Percentiles rank a stretch among this genome's conserved stretches.
These are phyloP conservation scores for Nyctanthes arbortristis DNA, from an alignment of 257 asterid genomes.

Conservation along the genomic window DNA sequence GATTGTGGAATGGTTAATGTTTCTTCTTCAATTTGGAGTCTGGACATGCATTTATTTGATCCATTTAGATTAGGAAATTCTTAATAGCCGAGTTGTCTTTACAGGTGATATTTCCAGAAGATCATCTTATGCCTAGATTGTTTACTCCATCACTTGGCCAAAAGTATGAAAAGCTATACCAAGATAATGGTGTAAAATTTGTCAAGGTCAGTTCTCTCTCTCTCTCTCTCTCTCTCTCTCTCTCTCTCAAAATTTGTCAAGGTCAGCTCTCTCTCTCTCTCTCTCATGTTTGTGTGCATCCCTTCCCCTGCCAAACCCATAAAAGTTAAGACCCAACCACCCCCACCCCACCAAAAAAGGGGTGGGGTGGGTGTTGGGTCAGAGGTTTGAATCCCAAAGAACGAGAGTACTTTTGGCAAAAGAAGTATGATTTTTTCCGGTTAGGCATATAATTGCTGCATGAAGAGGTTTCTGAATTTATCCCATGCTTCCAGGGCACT, in stretches of 20 bases:
- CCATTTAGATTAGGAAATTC: neutral
- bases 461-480: constrained; percentile 17
- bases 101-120: constrained; percentile 83
- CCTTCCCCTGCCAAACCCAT: too few species aligned
- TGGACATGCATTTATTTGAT: neutral
- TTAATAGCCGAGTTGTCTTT: constrained; percentile 17
- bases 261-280: too few species aligned
- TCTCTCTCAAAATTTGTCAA: too few species aligned
- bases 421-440: neutral
- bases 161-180: constrained; percentile 80
- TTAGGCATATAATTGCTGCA: neutral
- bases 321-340: too few species aligned
- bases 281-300: too few species aligned
- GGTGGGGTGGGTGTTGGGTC: neutral
- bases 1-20: neutral
- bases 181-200: constrained; percentile 76
- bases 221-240: constrained; percentile 13
- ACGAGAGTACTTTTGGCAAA: neutral
- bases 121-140: constrained; percentile 78
- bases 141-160: constrained; percentile 85
- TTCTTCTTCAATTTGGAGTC: neutral
- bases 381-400: neutral
- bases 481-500: constrained; percentile 64
- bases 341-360: neutral
- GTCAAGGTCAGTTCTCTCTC: constrained; percentile 63